A percentile compares a stretch with the other conserved stretches of the same genome.
Evolutionary conservation across 495 filamentous ascomycete species (phyloP).

Genomic region (Podospora appendiculata): DNA sequence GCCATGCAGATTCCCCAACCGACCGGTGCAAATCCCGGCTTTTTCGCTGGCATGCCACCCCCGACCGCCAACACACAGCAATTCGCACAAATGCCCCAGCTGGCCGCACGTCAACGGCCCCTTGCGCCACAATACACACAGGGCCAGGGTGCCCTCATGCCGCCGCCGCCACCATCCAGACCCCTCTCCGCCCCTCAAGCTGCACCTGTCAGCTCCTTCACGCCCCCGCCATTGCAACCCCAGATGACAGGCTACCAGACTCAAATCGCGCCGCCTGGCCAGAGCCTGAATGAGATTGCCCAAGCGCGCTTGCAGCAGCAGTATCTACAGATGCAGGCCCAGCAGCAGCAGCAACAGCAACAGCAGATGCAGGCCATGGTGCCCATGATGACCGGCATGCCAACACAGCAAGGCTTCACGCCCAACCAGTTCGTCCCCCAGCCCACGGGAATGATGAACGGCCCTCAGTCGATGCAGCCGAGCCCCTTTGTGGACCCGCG

Average conservation of each 20-base stretch:
- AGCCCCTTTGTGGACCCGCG: too few species aligned
- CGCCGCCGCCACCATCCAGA: conserved; percentile 63
- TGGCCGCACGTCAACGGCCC: conserved; percentile 59
- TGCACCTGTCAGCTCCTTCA: conserved; percentile 65
- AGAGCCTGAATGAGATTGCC: conserved; percentile 64
- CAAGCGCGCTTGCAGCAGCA: conserved; percentile 60
- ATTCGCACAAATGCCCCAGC: conserved; percentile 28
- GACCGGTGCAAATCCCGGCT: conserved; percentile 42
- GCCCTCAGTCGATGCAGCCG: conserved; percentile 31
- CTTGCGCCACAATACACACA: conserved; percentile 56
- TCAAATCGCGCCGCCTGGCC: conserved; percentile 61
- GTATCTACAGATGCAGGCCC: conserved; percentile 25
- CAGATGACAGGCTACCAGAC: conserved; percentile 71
- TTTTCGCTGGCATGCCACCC: conserved; percentile 34
- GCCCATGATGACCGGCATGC: conserved; percentile 40
- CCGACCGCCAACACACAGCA: conserved; percentile 31
- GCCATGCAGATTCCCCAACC: conserved; percentile 39
- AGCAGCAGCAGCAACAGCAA: conserved; percentile 32
- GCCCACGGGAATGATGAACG: conserved; percentile 32
- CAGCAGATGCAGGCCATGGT: conserved; percentile 24
- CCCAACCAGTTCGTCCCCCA: conserved; percentile 46
- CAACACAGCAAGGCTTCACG: conserved; percentile 44
- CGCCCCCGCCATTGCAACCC: conserved; percentile 68
- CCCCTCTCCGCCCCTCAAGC: conserved; percentile 87
- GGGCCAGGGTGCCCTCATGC: conserved; percentile 40